These are phyloP conservation scores for Chaetomium cochliodes DNA, from an alignment of 495 filamentous ascomycete species.

Conservation along the genomic window DNA sequence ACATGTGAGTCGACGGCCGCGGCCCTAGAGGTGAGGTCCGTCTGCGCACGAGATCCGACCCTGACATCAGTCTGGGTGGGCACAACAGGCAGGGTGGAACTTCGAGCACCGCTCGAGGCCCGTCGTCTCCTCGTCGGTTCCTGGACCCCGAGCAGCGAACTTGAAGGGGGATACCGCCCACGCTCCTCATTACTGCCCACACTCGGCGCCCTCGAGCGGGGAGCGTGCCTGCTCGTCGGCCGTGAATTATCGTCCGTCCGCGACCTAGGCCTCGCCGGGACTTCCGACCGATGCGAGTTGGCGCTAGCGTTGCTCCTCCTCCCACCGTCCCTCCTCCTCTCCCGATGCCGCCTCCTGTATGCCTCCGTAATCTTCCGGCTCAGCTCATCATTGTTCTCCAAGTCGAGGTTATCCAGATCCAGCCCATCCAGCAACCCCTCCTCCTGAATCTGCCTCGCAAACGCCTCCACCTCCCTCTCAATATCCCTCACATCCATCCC, in stretches of 20 bases:
- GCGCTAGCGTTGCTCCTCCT: slow-evolving; percentile 45
- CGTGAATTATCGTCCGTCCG: slow-evolving; percentile 33
- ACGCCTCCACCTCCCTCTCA: slow-evolving; percentile 71
- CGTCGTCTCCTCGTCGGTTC: slow-evolving; percentile 44
- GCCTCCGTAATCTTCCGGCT: slow-evolving; percentile 86
- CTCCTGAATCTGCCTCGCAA: slow-evolving; percentile 81
- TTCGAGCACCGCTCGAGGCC: slow-evolving; percentile 45
- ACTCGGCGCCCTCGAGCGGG: slow-evolving; percentile 43
- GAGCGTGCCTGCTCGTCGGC: slow-evolving; percentile 42
- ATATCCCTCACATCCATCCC: slow-evolving; percentile 71
- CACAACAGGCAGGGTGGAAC: slow-evolving; percentile 44
- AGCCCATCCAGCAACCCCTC: slow-evolving; percentile 84
- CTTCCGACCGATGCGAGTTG: slow-evolving; percentile 36
- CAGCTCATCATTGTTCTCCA: slow-evolving; percentile 76
- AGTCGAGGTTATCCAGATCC: slow-evolving; percentile 76
- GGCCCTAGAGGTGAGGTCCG: slow-evolving; percentile 56
- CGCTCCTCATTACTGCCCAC: slow-evolving; percentile 41
- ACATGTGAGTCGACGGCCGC: slow-evolving; percentile 39
- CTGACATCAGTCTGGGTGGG: slow-evolving; percentile 42
- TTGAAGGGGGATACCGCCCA: slow-evolving; percentile 48
- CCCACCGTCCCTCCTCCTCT: slow-evolving; percentile 41
- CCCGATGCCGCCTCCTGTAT: slow-evolving; percentile 68
- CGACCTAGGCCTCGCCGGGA: slow-evolving; percentile 30
- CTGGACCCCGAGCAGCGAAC: slow-evolving; percentile 47
- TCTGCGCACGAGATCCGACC: slow-evolving; percentile 51